Evolutionary conservation across 768 basidiomycete genomes (phyloP).

Genomic region (Leccinum disarticulatum): DNA sequence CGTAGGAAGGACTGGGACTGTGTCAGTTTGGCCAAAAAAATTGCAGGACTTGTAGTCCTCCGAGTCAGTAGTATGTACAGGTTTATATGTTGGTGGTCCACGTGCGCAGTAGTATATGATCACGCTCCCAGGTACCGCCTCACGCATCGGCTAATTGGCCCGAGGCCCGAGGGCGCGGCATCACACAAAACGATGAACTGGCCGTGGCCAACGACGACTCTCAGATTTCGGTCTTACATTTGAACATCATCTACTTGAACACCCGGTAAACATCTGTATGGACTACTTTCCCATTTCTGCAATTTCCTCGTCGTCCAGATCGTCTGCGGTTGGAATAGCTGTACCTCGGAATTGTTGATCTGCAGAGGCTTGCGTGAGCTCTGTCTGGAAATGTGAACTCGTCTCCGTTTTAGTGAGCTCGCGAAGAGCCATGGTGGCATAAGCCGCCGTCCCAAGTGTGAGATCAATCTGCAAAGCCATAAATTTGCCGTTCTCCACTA

Average conservation of each 20-base stretch:
- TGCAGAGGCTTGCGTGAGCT: conserved; percentile 71
- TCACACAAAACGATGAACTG: background rate
- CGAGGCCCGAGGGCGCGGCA: background rate
- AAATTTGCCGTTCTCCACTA: conserved; percentile 75
- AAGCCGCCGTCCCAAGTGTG: conserved; percentile 86
- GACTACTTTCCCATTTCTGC: conserved; percentile 8
- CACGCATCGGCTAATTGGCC: background rate
- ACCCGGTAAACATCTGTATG: background rate
- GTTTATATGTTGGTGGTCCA: background rate
- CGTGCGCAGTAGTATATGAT: too few species aligned
- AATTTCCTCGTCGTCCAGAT: conserved; percentile 20
- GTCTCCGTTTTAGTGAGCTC: conserved; percentile 96
- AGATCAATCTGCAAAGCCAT: conserved; percentile 84
- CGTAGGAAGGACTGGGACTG: background rate
- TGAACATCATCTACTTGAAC: background rate
- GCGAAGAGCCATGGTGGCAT: conserved; percentile 97
- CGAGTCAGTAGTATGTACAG: background rate
- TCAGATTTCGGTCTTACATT: background rate
- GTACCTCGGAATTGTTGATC: conserved; percentile 77
- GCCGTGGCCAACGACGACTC: too few species aligned
- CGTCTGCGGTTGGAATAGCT: conserved; percentile 26
- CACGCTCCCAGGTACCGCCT: background rate
- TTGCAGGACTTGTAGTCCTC: background rate
- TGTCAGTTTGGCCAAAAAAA: background rate
- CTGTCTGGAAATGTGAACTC: conserved; percentile 86